Evolutionary conservation across 2,329 filamentous ascomycete genomes (phyloP).

Genomic region (Dothiorella sarmentorum): DNA sequence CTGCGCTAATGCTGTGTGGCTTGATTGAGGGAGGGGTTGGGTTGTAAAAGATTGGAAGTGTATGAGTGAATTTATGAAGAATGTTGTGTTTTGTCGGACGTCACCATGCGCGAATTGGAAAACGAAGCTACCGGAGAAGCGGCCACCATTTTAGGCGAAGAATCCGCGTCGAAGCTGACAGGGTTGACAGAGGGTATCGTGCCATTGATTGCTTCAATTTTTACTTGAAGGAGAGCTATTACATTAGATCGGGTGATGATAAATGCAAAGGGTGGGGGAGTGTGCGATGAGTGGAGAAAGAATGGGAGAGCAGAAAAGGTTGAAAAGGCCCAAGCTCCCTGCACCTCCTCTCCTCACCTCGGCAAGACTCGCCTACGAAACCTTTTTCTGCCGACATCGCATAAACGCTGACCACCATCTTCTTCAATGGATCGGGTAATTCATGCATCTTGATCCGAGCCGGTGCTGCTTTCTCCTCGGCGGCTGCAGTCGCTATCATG

Average conservation of each 20-base stretch:
- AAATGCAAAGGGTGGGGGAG: not conserved
- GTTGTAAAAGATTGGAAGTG: too few relatives aligned
- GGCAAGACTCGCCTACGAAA: not conserved
- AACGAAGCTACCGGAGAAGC: too few relatives aligned
- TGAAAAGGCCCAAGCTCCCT: conserved; percentile 2
- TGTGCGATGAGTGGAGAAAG: not conserved
- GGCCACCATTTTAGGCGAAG: too few relatives aligned
- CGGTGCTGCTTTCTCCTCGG: conserved; percentile 11
- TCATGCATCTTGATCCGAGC: not conserved
- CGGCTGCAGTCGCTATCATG: conserved; percentile 9
- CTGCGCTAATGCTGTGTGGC: conserved; percentile 15
- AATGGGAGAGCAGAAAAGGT: not conserved
- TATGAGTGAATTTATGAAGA: too few relatives aligned
- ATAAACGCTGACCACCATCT: not conserved
- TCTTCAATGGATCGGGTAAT: not conserved
- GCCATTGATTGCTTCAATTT: not conserved
- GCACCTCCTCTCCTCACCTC: not conserved
- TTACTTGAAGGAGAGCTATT: not conserved
- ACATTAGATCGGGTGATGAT: too few relatives aligned
- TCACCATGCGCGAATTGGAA: too few relatives aligned
- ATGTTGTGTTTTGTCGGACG: not conserved
- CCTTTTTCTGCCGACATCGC: not conserved
- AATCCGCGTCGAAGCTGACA: too few relatives aligned
- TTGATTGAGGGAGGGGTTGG: too few relatives aligned
- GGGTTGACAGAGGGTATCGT: too few relatives aligned